These are phyloP conservation scores for Entomophthora muscae DNA, from an alignment of 371 early-diverging fungal genomes.

Conservation along the genomic window DNA sequence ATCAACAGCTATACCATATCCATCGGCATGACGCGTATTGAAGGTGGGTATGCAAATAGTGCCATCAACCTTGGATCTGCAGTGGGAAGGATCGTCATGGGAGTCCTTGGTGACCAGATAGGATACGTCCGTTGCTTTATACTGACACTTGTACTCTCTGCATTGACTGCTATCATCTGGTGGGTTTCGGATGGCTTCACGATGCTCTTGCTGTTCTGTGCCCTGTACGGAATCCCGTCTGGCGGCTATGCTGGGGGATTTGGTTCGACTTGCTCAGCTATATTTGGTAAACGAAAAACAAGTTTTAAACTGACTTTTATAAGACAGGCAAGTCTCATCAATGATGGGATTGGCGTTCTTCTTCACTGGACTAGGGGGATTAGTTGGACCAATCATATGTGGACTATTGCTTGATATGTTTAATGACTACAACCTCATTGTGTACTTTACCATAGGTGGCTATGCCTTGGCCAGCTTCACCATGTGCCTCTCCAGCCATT, in stretches of 20 bases:
- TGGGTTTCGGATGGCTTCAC: slow-evolving; percentile 26
- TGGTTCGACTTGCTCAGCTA: slow-evolving; percentile 24
- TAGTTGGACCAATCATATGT: slow-evolving; percentile 19
- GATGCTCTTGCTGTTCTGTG: slow-evolving; percentile 24
- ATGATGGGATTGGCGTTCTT: slow-evolving; percentile 20
- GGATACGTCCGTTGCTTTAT: slow-evolving; percentile 35
- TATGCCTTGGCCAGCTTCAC: background rate
- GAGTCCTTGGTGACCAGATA: slow-evolving; percentile 25
- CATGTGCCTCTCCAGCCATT: background rate
- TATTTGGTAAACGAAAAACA: slow-evolving; percentile 19
- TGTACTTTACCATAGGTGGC: background rate
- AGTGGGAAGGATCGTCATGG: slow-evolving; percentile 27
- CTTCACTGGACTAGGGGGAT: slow-evolving; percentile 16
- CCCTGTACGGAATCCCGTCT: slow-evolving; percentile 36
- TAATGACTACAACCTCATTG: background rate
- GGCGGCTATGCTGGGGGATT: slow-evolving; percentile 30
- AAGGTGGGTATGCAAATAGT: too few relatives aligned
- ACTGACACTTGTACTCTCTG: slow-evolving; percentile 17
- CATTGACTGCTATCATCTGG: slow-evolving; percentile 36
- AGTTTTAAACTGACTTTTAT: too few relatives aligned
- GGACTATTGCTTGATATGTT: slow-evolving; percentile 20
- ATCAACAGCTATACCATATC: slow-evolving; percentile 8
- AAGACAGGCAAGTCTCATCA: slow-evolving; percentile 14
- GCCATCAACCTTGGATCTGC: slow-evolving; percentile 32
- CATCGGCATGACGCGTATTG: slow-evolving; percentile 16